These are phyloP conservation scores for Wallacemonas sp. DNA, from an alignment of 208 protist genomes.

Conservation along the genomic window DNA sequence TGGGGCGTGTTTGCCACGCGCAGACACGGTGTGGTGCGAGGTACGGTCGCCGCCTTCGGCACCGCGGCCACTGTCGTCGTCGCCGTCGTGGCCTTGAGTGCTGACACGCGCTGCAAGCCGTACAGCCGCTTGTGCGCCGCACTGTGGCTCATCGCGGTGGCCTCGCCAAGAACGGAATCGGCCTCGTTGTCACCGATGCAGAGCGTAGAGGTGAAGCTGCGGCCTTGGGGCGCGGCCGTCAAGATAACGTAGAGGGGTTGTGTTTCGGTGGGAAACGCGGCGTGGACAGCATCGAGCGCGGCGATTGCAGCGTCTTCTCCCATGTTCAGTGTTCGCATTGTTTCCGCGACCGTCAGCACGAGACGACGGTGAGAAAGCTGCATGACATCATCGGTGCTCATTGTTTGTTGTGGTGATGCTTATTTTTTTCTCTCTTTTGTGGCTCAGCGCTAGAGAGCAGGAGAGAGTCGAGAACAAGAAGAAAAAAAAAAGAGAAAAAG, in stretches of 20 bases:
- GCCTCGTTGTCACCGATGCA: constrained; percentile 8
- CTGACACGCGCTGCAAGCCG: background rate
- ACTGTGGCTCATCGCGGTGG: background rate
- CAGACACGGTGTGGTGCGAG: too few relatives aligned
- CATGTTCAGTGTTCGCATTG: constrained; percentile 6
- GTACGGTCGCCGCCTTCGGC: too few relatives aligned
- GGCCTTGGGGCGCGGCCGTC: background rate
- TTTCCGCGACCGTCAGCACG: constrained; percentile 5
- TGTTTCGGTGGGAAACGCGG: background rate
- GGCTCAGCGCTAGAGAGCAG: too few relatives aligned
- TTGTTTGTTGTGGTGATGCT: too few relatives aligned
- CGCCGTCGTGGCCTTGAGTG: background rate
- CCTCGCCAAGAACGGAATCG: background rate
- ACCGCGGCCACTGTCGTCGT: background rate
- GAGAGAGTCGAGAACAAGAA: background rate
- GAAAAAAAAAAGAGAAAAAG: background rate
- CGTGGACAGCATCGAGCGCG: background rate
- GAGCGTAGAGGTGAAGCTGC: constrained; percentile 18
- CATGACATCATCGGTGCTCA: background rate
- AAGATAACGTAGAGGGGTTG: constrained; percentile 4
- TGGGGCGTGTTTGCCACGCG: constrained; percentile 12
- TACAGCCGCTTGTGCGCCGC: constrained; percentile 4
- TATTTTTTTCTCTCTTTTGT: too few relatives aligned
- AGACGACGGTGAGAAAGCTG: constrained; percentile 1
- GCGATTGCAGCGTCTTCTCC: background rate